A percentile compares a stretch with the other conserved stretches of the same genome.
Conservation (phyloP, 2,329 filamentous ascomycete species). For the Colletotrichum salicis region DNA sequence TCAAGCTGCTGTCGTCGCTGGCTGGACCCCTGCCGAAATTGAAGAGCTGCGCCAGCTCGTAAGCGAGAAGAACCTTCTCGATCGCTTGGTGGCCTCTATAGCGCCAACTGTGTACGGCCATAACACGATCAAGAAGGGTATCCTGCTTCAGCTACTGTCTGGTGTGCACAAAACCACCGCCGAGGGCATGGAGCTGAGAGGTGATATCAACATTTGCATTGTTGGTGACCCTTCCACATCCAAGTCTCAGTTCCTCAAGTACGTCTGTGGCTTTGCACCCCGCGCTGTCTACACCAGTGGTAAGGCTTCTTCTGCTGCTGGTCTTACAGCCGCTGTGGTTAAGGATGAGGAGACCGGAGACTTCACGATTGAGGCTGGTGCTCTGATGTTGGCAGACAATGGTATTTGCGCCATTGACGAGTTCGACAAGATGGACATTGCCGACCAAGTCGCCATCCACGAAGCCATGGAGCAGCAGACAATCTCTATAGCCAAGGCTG, state of each 20-base stretch:
- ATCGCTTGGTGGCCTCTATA: slow-evolving; percentile 89
- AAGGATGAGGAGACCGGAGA: slow-evolving; percentile 99
- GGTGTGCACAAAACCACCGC: slow-evolving; percentile 92
- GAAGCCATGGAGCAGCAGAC: slow-evolving; percentile 99
- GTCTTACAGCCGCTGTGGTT: slow-evolving; percentile 95
- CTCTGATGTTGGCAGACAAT: slow-evolving; percentile 96
- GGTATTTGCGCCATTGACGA: slow-evolving; percentile 99
- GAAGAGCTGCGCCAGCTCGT: slow-evolving; percentile 93
- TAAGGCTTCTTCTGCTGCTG: slow-evolving; percentile 95
- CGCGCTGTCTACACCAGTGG: slow-evolving; percentile 97
- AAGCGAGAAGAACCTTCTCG: slow-evolving; percentile 94
- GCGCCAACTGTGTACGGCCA: slow-evolving; percentile 98
- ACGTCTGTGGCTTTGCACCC: slow-evolving; percentile 96
- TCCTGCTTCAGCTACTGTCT: slow-evolving; percentile 94
- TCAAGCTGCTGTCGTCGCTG: slow-evolving; percentile 86
- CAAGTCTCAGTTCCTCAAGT: slow-evolving; percentile 98
- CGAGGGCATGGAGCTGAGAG: slow-evolving; percentile 94
- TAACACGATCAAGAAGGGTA: slow-evolving; percentile 96
- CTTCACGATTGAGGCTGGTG: slow-evolving; percentile 98
- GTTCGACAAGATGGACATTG: slow-evolving; percentile 99
- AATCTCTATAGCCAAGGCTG: slow-evolving; percentile 97
- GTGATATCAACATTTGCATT: slow-evolving; percentile 98
- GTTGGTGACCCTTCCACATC: slow-evolving; percentile 97
- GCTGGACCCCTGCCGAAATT: slow-evolving; percentile 87
- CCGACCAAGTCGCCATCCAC: slow-evolving; percentile 97